These are phyloP conservation scores for Colletotrichum phormii DNA, from an alignment of 2,329 filamentous ascomycete species.

Conservation along the genomic window DNA sequence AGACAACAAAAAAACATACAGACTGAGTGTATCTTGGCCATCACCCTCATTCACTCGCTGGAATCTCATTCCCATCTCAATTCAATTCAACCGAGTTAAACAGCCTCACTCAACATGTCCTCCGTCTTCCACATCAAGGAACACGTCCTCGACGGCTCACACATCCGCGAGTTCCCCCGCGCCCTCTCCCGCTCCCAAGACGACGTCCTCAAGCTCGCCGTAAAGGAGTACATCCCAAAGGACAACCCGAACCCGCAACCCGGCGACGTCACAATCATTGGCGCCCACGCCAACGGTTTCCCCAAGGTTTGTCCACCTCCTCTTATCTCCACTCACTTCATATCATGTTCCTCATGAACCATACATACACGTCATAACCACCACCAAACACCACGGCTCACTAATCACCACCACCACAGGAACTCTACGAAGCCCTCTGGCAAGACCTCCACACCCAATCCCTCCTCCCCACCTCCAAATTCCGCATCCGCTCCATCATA, in stretches of 20 bases:
- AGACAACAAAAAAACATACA: neutral
- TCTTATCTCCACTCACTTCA: slow-evolving; percentile 18
- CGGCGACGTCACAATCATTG: slow-evolving; percentile 87
- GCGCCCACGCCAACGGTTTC: slow-evolving; percentile 91
- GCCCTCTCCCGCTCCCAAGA: slow-evolving; percentile 80
- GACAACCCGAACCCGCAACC: slow-evolving; percentile 75
- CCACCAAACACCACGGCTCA: neutral
- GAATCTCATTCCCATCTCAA: too few relatives aligned
- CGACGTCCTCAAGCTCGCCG: slow-evolving; percentile 76
- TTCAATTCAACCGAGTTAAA: too few relatives aligned
- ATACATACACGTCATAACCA: neutral
- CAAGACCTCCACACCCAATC: slow-evolving; percentile 77
- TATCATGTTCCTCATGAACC: neutral
- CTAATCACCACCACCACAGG: slow-evolving; percentile 59
- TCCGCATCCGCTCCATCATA: slow-evolving; percentile 85
- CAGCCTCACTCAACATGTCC: slow-evolving; percentile 42
- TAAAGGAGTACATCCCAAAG: slow-evolving; percentile 90
- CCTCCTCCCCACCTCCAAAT: slow-evolving; percentile 57
- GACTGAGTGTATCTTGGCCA: neutral
- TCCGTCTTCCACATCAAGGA: slow-evolving; percentile 74
- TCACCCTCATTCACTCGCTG: neutral
- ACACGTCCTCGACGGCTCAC: slow-evolving; percentile 78
- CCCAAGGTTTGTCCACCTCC: slow-evolving; percentile 72
- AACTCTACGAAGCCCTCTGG: slow-evolving; percentile 93
- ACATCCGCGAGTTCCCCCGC: slow-evolving; percentile 84